Percentiles rank a stretch among this genome's conserved stretches.
Evolutionary conservation across 1,284 basidiomycete genomes (phyloP).

Genomic region (Neonothopanus nambi): DNA sequence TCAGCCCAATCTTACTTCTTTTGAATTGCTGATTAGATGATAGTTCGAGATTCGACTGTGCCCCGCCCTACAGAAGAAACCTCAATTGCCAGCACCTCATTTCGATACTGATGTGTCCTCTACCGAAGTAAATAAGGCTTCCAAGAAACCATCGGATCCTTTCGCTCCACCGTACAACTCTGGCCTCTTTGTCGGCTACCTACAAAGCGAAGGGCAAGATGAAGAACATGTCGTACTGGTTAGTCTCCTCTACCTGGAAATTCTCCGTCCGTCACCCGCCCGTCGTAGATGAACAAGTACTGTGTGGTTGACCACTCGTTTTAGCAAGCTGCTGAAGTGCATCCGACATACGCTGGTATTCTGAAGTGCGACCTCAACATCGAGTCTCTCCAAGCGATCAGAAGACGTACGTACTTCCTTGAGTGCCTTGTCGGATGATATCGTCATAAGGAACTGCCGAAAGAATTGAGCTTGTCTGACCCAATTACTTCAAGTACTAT

Average conservation of each 20-base stretch:
- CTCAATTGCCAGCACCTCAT: slow-evolving; percentile 47
- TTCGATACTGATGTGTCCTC: slow-evolving; percentile 34
- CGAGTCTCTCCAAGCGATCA: neutral
- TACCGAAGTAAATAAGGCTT: slow-evolving; percentile 27
- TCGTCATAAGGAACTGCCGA: slow-evolving; percentile 48
- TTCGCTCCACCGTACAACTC: slow-evolving; percentile 81
- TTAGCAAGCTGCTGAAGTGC: slow-evolving; percentile 43
- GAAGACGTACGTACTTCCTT: slow-evolving; percentile 42
- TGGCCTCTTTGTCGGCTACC: slow-evolving; percentile 71
- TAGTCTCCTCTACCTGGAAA: slow-evolving; percentile 28
- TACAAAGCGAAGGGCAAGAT: slow-evolving; percentile 50
- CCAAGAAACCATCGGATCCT: slow-evolving; percentile 59
- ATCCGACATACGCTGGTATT: slow-evolving; percentile 49
- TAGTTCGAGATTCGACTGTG: slow-evolving; percentile 85
- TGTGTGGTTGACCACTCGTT: slow-evolving; percentile 59
- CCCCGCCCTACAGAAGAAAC: slow-evolving; percentile 79
- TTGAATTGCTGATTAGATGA: neutral
- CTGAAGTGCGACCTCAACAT: slow-evolving; percentile 25
- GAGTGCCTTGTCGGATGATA: slow-evolving; percentile 44
- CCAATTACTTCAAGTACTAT: slow-evolving; percentile 11
- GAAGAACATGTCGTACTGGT: slow-evolving; percentile 77
- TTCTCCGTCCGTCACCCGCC: neutral
- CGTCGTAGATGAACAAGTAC: slow-evolving; percentile 77
- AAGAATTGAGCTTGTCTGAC: neutral
- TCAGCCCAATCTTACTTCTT: neutral